Evolutionary conservation across 1,284 basidiomycete species (phyloP).

Genomic region (Moesziomyces parantarcticus): DNA sequence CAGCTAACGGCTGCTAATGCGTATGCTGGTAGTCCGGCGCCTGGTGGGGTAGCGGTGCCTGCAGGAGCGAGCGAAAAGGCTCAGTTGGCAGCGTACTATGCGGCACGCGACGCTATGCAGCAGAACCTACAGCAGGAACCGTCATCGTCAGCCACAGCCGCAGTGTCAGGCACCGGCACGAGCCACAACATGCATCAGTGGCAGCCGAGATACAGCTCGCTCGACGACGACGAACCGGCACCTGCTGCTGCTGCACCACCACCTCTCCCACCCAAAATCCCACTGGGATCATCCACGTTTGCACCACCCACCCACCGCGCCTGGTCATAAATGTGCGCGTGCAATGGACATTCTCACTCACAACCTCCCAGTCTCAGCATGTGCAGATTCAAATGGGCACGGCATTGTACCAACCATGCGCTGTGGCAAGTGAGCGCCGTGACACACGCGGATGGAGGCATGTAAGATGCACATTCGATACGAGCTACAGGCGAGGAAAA

Average conservation of each 20-base stretch:
- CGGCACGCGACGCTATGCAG: conserved; percentile 37
- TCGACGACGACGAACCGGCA: conserved; percentile 26
- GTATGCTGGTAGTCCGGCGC: background rate
- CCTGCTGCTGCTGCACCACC: conserved; percentile 10
- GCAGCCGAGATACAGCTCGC: conserved; percentile 28
- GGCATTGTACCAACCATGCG: no score
- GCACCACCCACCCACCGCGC: conserved; percentile 1
- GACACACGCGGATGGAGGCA: no score
- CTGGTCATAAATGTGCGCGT: background rate
- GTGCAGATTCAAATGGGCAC: no score
- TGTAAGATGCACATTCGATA: no score
- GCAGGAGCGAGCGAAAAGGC: conserved; percentile 36
- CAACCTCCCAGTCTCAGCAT: no score
- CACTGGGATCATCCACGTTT: conserved; percentile 9
- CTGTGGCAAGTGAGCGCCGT: no score
- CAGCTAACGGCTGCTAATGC: no score
- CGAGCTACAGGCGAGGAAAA: no score
- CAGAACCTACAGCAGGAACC: conserved; percentile 9
- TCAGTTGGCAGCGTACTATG: conserved; percentile 47
- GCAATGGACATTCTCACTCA: background rate
- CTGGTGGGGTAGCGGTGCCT: background rate
- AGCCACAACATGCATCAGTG: conserved; percentile 10
- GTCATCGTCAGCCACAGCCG: background rate
- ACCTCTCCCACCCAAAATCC: conserved; percentile 40
- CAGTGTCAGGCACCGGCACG: background rate